Evolutionary conservation across 371 early-diverging fungal species (phyloP), one percentile per base, ranked within the genome.

Genomic region (Lichtheimia hyalospora): DNA sequence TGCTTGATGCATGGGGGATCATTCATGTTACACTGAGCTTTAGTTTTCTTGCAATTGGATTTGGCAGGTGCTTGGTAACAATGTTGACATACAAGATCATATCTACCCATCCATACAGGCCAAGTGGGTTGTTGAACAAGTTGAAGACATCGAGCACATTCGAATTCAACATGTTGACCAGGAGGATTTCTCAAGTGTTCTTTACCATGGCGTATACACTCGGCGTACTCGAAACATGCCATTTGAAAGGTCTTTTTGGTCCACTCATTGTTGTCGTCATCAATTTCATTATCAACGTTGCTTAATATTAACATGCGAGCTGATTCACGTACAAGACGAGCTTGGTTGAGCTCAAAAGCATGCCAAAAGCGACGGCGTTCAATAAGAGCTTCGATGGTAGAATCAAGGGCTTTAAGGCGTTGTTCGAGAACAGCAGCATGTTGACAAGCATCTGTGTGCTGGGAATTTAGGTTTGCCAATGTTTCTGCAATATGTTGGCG

Each of bases 211-310:
- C 15, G 18, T 7, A 72, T 58, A 27, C 68, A 70, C 44, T 74
- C 68, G 15, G 58, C 68, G 42, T 75, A 79, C 16, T 69, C 69
- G 25, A 59, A 55, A 25, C 69, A 66, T 6, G 66, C 69, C 62
- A 69, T 46, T 34, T 64, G 64, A n/a, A 71, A 74, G 5, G 63
- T 18, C 49, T 54, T 73, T 28, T 28, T 28, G 28, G 28, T 28
- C 28, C 28, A 28, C 7, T 28, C 28, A 28, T 28, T 28, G 28
- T 7, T 28, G 28, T 28, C 28, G 7, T 28, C 28, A 23, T 58
- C 60, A 67, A 64, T 61, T 5, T 60, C 63, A 15, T 63, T 43
- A 1, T 64, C 52, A 7, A 62, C 49, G 7, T 52, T 24, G 39
- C 42, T 25, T 16, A 20, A n/a, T 5, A 25, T 20, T 3, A 46